Evolutionary conservation across 768 basidiomycete genomes (phyloP).

Genomic region (Pleurotus citrinopileatus): DNA sequence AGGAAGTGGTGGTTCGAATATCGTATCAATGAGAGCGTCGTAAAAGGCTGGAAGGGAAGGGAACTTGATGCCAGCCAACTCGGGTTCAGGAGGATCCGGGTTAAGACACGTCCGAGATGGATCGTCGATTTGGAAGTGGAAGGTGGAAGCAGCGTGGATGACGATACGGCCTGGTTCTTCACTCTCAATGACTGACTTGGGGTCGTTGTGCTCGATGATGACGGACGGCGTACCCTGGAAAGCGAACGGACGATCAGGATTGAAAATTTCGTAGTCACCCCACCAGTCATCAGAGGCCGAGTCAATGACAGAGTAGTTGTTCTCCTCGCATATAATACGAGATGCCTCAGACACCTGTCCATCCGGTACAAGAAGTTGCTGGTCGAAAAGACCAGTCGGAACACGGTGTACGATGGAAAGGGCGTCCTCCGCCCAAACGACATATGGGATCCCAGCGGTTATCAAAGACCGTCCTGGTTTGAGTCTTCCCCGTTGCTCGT

Average conservation of each 20-base stretch:
- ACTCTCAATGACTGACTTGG: neutral
- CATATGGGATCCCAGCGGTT: neutral
- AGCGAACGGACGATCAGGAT: conserved; percentile 2
- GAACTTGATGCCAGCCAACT: conserved; percentile 10
- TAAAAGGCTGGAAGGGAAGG: conserved; percentile 13
- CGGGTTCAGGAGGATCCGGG: conserved; percentile 10
- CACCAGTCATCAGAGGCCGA: neutral
- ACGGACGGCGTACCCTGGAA: neutral
- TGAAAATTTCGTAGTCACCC: neutral
- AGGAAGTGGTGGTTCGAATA: neutral
- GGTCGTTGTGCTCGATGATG: neutral
- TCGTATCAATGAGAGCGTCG: neutral
- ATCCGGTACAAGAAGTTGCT: conserved; percentile 18
- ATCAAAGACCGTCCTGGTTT: neutral
- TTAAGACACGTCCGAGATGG: conserved; percentile 13
- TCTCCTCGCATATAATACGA: neutral
- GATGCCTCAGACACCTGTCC: conserved; percentile 7
- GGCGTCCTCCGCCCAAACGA: conserved; percentile 20
- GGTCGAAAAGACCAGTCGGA: conserved; percentile 16
- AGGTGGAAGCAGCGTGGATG: conserved; percentile 15
- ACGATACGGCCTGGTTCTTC: conserved; percentile 11
- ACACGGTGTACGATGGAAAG: conserved; percentile 18
- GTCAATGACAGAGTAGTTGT: neutral
- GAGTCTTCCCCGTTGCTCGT: neutral
- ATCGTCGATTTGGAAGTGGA: conserved; percentile 14